Percentiles rank a stretch among this genome's conserved stretches.
These are phyloP conservation scores for Rhodamnia rubescens DNA, from an alignment of 345 rosid species.

Conservation along the genomic window DNA sequence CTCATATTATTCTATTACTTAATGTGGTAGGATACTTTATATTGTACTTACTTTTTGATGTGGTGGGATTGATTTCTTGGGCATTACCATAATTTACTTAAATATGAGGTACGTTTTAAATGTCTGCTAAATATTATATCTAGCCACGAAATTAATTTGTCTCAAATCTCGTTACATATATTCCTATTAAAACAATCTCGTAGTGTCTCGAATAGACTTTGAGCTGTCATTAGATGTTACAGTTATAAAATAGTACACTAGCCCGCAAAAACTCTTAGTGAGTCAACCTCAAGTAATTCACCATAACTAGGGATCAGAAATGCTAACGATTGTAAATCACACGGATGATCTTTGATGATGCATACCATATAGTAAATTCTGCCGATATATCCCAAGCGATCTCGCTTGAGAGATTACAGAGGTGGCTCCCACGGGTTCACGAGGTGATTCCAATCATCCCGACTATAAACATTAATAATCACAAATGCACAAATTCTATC, in stretches of 20 bases:
- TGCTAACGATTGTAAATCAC: not conserved
- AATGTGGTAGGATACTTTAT: not conserved
- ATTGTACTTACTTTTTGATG: not conserved
- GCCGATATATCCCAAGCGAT: not conserved
- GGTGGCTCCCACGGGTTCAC: not conserved
- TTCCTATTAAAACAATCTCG: not conserved
- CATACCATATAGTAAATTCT: not conserved
- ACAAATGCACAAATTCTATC: fast-evolving
- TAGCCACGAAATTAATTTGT: too few species aligned
- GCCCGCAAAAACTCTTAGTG: not conserved
- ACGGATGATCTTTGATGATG: not conserved
- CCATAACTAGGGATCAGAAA: not conserved
- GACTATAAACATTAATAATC: too few species aligned
- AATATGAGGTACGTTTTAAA: too few species aligned
- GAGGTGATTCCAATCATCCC: too few species aligned
- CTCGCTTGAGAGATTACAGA: not conserved
- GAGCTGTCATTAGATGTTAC: not conserved
- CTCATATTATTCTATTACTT: not conserved
- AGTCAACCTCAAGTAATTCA: not conserved
- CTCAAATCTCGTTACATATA: not conserved
- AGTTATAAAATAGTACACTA: not conserved
- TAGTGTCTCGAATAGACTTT: not conserved
- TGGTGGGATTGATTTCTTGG: not conserved
- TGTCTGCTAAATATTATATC: not conserved
- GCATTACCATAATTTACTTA: not conserved